Conservation (phyloP, 1,139 yeast genomes). For the Suhomyces wounanorum region DNA sequence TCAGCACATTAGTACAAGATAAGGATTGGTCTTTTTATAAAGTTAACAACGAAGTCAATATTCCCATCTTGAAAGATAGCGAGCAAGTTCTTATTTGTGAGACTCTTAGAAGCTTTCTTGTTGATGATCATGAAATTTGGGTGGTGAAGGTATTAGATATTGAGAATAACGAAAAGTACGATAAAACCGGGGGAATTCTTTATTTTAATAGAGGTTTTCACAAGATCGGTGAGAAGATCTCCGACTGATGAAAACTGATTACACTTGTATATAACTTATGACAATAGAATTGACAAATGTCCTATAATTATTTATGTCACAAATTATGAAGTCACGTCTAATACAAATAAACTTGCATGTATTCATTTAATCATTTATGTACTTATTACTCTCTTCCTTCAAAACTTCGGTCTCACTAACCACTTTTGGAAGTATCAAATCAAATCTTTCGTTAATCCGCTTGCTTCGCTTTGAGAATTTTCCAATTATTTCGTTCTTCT, state of each 20-base stretch:
- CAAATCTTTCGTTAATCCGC: conserved; percentile 40
- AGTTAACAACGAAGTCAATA: conserved; percentile 24
- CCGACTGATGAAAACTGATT: background rate
- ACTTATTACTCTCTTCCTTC: conserved; percentile 11
- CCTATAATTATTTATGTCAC: background rate
- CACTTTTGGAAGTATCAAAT: conserved; percentile 39
- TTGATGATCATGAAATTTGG: conserved; percentile 89
- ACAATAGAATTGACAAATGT: background rate
- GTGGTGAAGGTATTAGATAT: conserved; percentile 68
- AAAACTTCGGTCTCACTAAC: conserved; percentile 20
- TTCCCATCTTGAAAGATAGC: conserved; percentile 63
- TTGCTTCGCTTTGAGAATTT: conserved; percentile 34
- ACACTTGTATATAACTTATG: background rate
- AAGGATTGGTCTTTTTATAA: conserved; percentile 32
- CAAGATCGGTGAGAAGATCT: conserved; percentile 48
- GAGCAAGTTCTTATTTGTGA: conserved; percentile 69
- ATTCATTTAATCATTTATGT: conserved; percentile 11
- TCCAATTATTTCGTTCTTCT: conserved; percentile 28
- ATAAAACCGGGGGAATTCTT: conserved; percentile 58
- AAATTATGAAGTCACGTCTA: background rate
- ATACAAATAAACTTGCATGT: background rate
- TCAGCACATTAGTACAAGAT: conserved; percentile 29
- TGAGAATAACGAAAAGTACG: conserved; percentile 27
- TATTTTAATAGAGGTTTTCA: conserved; percentile 66
- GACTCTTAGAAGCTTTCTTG: conserved; percentile 51